Percentiles rank a stretch among this genome's conserved stretches.
Evolutionary conservation across 2,329 filamentous ascomycete genomes (phyloP).

Genomic region (Malbranchea cinnamomea): DNA sequence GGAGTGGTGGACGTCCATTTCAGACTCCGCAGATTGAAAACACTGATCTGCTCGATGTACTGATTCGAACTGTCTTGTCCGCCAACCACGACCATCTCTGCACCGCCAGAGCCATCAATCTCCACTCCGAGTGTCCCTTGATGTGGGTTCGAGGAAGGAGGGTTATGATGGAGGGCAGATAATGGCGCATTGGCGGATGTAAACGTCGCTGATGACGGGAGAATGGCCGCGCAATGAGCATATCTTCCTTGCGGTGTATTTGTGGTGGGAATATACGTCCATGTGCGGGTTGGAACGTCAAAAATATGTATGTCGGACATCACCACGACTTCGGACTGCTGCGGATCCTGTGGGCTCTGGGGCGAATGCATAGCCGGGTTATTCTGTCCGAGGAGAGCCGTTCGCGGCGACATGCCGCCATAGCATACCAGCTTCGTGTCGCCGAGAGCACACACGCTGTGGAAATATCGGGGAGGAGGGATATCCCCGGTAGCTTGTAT

Average conservation of each 20-base stretch:
- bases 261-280: constrained; percentile 68
- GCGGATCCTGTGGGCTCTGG: no score
- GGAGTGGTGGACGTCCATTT: constrained; percentile 88
- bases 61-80: constrained; percentile 96
- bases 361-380: constrained; percentile 30
- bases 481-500: constrained; percentile 71
- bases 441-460: constrained; percentile 84
- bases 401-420: constrained; percentile 85
- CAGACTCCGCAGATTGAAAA: constrained; percentile 88
- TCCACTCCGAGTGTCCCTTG: constrained; percentile 77
- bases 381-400: constrained; percentile 33
- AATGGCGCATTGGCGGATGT: constrained; percentile 69
- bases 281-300: constrained; percentile 66
- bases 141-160: constrained; percentile 65
- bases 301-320: constrained; percentile 98
- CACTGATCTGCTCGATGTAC: constrained; percentile 97
- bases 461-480: constrained; percentile 86
- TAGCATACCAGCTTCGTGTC: constrained; percentile 97
- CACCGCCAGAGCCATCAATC: constrained; percentile 78
- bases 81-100: constrained; percentile 94
- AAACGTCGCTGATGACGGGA: constrained; percentile 78
- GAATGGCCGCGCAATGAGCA: constrained; percentile 85
- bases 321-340: constrained; percentile 76
- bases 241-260: constrained; percentile 88
- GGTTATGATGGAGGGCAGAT: constrained; percentile 81